Percentiles rank a stretch among this genome's conserved stretches.
Conservation (phyloP, 2,329 filamentous ascomycete species). For the Sporothrix mexicana region DNA sequence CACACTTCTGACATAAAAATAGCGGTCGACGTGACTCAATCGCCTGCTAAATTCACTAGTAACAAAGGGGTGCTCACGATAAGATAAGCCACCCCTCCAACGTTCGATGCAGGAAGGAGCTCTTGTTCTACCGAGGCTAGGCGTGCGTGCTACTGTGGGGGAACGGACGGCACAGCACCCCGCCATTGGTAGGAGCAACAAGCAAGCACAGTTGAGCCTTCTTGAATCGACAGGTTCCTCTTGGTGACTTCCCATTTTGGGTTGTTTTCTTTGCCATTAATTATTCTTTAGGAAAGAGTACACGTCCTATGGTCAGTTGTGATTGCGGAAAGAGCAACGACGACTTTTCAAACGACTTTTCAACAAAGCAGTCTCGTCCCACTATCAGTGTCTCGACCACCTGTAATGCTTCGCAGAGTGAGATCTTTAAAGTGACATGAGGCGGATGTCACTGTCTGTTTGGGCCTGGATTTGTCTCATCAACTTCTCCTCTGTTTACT, state of each 20-base stretch:
- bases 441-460: not conserved
- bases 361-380: too few relatives aligned
- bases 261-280: not conserved
- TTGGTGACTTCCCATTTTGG: not conserved
- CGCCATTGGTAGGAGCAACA: not conserved
- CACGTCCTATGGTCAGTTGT: too few relatives aligned
- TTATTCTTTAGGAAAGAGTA: not conserved
- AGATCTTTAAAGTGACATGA: not conserved
- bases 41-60: not conserved
- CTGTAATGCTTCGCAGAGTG: not conserved
- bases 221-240: not conserved
- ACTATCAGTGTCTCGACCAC: not conserved
- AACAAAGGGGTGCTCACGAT: not conserved
- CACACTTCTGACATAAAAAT: constrained; percentile 7
- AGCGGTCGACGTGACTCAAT: constrained; percentile 23
- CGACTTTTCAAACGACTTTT: too few relatives aligned
- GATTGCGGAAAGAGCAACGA: not conserved
- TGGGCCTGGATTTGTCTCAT: not conserved
- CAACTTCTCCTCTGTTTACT: not conserved
- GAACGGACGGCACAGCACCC: not conserved
- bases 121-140: not conserved
- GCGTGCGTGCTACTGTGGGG: constrained; percentile 8
- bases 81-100: constrained; percentile 19
- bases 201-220: constrained; percentile 2
- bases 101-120: constrained; percentile 3